Conservation (phyloP, 2,329 filamentous ascomycete genomes). For the Ophiostoma australiae region DNA sequence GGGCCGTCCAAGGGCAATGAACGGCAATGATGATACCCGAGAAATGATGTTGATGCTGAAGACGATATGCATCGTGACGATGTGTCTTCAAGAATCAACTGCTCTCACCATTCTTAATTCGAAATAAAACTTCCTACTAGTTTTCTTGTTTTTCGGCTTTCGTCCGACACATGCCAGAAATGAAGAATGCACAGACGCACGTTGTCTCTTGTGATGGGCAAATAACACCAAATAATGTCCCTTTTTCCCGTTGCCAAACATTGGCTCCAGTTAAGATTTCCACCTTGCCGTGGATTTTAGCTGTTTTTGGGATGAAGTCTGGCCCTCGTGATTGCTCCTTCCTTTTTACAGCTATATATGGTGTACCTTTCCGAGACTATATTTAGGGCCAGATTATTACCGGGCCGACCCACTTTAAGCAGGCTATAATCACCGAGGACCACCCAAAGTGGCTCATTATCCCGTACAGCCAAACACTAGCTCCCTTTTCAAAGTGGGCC, state of each 20-base stretch:
- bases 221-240: neutral
- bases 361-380: neutral
- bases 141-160: neutral
- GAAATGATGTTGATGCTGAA: neutral
- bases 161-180: neutral
- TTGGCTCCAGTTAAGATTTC: constrained; percentile 7
- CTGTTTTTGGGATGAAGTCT: neutral
- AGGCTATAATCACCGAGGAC: neutral
- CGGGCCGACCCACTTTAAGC: neutral
- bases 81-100: neutral
- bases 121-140: neutral
- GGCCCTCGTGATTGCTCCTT: neutral
- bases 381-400: neutral
- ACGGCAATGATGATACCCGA: neutral
- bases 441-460: neutral
- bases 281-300: neutral
- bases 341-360: neutral
- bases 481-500: neutral
- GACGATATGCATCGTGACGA: neutral
- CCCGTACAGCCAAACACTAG: neutral
- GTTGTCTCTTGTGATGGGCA: neutral
- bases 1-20: constrained; percentile 18
- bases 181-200: neutral
- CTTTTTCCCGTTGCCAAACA: neutral
- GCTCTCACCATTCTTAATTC: neutral